Conservation (phyloP, 495 filamentous ascomycete species). For the Jackrogersella multiformis region DNA sequence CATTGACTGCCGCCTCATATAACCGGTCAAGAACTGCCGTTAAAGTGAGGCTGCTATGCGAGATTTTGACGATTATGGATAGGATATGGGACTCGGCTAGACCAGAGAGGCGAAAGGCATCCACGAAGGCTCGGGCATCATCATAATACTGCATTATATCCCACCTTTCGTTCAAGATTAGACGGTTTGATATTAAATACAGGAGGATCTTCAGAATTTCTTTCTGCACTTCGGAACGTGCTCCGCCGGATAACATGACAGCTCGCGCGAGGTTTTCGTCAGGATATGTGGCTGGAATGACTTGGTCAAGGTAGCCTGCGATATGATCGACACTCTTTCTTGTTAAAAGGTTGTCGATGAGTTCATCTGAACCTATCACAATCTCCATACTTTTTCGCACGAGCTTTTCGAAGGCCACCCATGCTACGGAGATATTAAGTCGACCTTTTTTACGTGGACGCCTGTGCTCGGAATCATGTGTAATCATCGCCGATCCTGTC, state of each 20-base stretch:
- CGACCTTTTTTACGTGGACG: not conserved
- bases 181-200: constrained; percentile 18
- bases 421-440: not conserved
- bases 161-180: not conserved
- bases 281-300: constrained; percentile 13
- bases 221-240: not conserved
- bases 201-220: constrained; percentile 19
- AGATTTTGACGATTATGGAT: constrained; percentile 3
- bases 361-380: constrained; percentile 17
- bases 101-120: constrained; percentile 14
- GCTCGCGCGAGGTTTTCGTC: constrained; percentile 23
- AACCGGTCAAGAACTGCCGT: constrained; percentile 14
- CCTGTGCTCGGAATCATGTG: not conserved
- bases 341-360: not conserved
- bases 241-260: not conserved
- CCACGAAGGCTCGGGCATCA: constrained; percentile 8
- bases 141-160: too few species aligned
- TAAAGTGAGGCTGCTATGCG: constrained; percentile 7
- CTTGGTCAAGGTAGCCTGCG: constrained; percentile 3
- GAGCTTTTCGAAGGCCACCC: constrained; percentile 7
- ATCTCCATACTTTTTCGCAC: constrained; percentile 16
- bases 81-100: constrained; percentile 1
- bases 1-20: constrained; percentile 22
- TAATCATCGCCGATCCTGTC: not conserved
- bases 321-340: constrained; percentile 24